phyloP scores from a whole-genome alignment of 768 basidiomycete species.

The Cyathus striatus region DNA sequence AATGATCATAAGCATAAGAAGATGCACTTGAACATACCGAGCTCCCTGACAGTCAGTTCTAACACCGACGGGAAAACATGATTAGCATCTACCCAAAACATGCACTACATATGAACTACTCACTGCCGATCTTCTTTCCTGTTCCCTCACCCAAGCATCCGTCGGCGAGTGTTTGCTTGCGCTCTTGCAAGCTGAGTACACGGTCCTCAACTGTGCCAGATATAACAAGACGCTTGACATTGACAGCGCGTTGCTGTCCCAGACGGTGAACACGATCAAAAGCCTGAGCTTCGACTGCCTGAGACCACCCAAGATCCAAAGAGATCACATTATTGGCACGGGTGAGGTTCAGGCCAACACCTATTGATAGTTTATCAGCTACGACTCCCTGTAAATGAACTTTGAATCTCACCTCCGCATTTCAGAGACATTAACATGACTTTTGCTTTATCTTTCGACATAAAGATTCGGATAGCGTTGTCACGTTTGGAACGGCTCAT shows the following conservation, averaged over 20 bases:
- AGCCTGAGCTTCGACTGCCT: conserved; percentile 57
- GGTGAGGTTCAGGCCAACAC: conserved; percentile 54
- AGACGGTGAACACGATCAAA: conserved; percentile 57
- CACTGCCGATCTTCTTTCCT: conserved; percentile 53
- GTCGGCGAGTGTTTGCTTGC: conserved; percentile 60
- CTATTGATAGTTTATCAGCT: conserved; percentile 15
- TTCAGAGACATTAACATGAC: conserved; percentile 63
- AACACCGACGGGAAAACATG: no score
- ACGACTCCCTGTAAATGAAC: no score
- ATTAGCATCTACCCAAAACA: no score
- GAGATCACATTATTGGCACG: conserved; percentile 62
- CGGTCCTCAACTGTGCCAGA: conserved; percentile 62
- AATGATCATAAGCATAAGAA: not conserved
- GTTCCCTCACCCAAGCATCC: conserved; percentile 58
- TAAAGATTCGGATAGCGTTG: conserved; percentile 51
- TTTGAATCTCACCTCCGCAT: conserved; percentile 42
- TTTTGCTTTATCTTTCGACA: conserved; percentile 50
- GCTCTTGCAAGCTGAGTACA: conserved; percentile 58
- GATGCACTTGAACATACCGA: conserved; percentile 25
- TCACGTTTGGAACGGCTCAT: conserved; percentile 53
- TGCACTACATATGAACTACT: no score
- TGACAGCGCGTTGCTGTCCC: conserved; percentile 47
- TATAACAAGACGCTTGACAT: conserved; percentile 54
- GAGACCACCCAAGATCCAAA: conserved; percentile 61
- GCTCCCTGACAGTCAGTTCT: conserved; percentile 44